Base-by-base conservation (phyloP, 2,329 filamentous ascomycete species). In the Cladosporium sp. region DNA sequence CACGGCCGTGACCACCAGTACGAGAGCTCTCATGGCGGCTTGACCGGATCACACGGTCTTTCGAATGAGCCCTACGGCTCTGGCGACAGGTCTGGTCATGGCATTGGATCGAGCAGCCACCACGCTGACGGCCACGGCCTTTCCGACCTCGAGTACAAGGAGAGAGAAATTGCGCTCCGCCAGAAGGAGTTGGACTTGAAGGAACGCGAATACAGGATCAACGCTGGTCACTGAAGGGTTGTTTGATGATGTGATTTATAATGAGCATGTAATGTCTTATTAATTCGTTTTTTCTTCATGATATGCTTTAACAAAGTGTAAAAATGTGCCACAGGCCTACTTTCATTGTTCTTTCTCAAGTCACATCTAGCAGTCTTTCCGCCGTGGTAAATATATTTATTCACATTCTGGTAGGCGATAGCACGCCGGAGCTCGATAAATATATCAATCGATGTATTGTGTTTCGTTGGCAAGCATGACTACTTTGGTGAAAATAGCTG, bases 121-220 rank as follows among this genome's bases (percentile, higher is more conserved):
- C n/a, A n/a, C 31, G 14, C 31, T 16, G 23, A 33, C n/a, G 21
- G 21, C 55, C 16, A 23, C 23, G 33, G 33, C 7, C 14, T 57
- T 5, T 59, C 56, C 5, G 56, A 59, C 23, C 56, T 59, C 26
- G 56, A 59, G 35, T 44, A 37, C 37, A 59, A 46, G 35, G 56
- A 59, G 56, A 28, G 56, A 12, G 56, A 59, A n/a, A 21, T 59
- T 3, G 56, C 56, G 28, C 37, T 59, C 21, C 33, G 56, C 33
- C 35, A 59, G 35, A 59, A 29, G 35, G 56, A 59, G 10, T 37
- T 46, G n/a, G 56, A 59, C 23, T 59, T 59, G 56, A 59, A 59
- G 37, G 56, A 59, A 37, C 56, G 56, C 8, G 56, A 59, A 18
- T 35, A 35, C 29, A 40, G 52, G 52, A 55, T 55, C 7, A 29